phyloP scores from a whole-genome alignment of 2,329 filamentous ascomycete genomes.

The Diaporthe caulivora region DNA sequence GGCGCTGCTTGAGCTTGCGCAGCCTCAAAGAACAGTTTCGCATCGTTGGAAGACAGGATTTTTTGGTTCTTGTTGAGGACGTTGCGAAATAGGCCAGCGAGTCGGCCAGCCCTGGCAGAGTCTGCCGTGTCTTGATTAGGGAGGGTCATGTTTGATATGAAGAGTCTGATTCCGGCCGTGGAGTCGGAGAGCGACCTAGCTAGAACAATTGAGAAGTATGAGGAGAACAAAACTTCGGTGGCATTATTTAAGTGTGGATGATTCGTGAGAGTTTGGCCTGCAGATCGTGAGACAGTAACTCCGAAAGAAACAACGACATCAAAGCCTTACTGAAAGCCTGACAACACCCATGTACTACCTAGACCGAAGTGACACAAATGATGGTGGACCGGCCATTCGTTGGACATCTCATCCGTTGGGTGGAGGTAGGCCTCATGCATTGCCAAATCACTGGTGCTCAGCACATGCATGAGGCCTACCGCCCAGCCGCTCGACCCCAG shows the following conservation, averaged over 20 bases:
- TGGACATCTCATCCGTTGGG: neutral
- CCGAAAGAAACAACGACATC: neutral
- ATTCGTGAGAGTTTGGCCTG: neutral
- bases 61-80: constrained; percentile 44
- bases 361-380: neutral
- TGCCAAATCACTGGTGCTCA: constrained; percentile 24
- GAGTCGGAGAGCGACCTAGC: too few relatives aligned
- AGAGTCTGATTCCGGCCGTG: too few relatives aligned
- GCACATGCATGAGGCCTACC: constrained; percentile 17
- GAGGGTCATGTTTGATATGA: neutral
- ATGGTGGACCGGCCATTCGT: neutral
- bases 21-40: constrained; percentile 48
- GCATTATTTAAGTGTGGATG: too few relatives aligned
- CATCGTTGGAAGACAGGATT: constrained; percentile 42
- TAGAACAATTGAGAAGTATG: neutral
- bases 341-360: constrained; percentile 1
- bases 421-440: constrained; percentile 35
- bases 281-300: neutral
- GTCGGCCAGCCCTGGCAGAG: constrained; percentile 17
- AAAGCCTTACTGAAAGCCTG: neutral
- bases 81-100: constrained; percentile 41
- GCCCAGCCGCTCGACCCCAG: neutral
- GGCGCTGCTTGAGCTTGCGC: too few relatives aligned
- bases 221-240: too few relatives aligned
- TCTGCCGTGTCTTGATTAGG: constrained; percentile 4